Conservation (phyloP, 2,329 filamentous ascomycete genomes). For the Venturia oleaginea region DNA sequence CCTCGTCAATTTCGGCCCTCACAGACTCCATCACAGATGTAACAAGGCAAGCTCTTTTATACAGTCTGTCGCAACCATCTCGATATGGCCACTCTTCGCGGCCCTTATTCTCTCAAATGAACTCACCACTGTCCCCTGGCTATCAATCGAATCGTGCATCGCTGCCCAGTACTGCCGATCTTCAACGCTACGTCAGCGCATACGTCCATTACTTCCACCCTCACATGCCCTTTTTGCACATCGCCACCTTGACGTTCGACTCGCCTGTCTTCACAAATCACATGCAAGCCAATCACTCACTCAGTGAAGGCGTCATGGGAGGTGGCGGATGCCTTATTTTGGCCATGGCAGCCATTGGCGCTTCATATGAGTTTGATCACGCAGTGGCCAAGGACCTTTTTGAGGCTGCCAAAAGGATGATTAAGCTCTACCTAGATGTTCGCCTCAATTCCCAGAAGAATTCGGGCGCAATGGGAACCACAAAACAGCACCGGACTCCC, state of each 20-base stretch:
- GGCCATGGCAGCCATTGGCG: constrained; percentile 79
- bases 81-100: constrained; percentile 43
- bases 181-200: constrained; percentile 81
- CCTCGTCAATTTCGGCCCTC: constrained; percentile 50
- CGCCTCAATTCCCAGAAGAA: constrained; percentile 53
- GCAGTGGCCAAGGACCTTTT: constrained; percentile 76
- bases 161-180: constrained; percentile 72
- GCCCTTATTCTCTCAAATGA: constrained; percentile 49
- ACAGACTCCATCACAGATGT: constrained; percentile 59
- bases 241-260: constrained; percentile 86
- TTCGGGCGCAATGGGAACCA: constrained; percentile 38
- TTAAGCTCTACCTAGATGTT: constrained; percentile 85
- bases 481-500: constrained; percentile 64
- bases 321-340: constrained; percentile 80
- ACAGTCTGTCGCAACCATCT: constrained; percentile 51
- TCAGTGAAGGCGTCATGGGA: constrained; percentile 43
- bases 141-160: constrained; percentile 24
- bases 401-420: constrained; percentile 90
- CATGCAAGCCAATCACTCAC: constrained; percentile 45
- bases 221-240: constrained; percentile 87
- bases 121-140: constrained; percentile 40
- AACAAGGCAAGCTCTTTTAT: constrained; percentile 53
- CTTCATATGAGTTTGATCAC: constrained; percentile 79
- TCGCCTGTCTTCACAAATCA: constrained; percentile 56
- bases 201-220: constrained; percentile 92